Conservation (phyloP, 495 filamentous ascomycete genomes). For the Aspergillus homomorphus region DNA sequence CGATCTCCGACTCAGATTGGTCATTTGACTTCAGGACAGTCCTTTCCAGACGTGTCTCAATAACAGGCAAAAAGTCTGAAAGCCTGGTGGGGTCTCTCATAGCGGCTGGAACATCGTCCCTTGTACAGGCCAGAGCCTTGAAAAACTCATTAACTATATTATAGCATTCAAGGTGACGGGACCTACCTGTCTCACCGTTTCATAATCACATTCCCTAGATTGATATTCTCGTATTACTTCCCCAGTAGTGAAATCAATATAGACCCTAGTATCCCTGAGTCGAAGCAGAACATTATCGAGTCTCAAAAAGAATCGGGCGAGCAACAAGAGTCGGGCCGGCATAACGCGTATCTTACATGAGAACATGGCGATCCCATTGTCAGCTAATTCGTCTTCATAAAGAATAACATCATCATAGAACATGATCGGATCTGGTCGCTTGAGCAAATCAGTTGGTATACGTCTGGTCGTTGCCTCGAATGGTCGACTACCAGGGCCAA, state of each 20-base stretch:
- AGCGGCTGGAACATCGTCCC: constrained; percentile 72
- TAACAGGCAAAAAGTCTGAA: constrained; percentile 66
- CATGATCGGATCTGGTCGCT: constrained; percentile 83
- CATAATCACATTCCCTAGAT: constrained; percentile 75
- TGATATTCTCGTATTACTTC: constrained; percentile 88
- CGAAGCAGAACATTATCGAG: constrained; percentile 85
- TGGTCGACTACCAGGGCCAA: constrained; percentile 29
- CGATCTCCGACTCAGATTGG: not conserved
- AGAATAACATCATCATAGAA: constrained; percentile 94
- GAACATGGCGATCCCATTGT: constrained; percentile 88
- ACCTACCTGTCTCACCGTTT: constrained; percentile 68
- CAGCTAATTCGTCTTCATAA: constrained; percentile 96
- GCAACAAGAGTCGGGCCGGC: constrained; percentile 76
- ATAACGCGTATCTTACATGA: constrained; percentile 90
- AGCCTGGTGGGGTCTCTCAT: constrained; percentile 82
- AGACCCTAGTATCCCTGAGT: constrained; percentile 85
- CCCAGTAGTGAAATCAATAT: constrained; percentile 79
- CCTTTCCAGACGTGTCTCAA: constrained; percentile 55
- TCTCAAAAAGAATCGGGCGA: constrained; percentile 88
- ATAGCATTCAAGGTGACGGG: not conserved
- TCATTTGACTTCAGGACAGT: constrained; percentile 21
- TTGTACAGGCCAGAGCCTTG: constrained; percentile 65
- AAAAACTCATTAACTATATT: constrained; percentile 16
- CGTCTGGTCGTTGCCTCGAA: constrained; percentile 53
- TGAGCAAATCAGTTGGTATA: constrained; percentile 82